These are phyloP conservation scores for Fistulifera pelliculosa DNA, from an alignment of 108 stramenopile species.

Conservation along the genomic window DNA sequence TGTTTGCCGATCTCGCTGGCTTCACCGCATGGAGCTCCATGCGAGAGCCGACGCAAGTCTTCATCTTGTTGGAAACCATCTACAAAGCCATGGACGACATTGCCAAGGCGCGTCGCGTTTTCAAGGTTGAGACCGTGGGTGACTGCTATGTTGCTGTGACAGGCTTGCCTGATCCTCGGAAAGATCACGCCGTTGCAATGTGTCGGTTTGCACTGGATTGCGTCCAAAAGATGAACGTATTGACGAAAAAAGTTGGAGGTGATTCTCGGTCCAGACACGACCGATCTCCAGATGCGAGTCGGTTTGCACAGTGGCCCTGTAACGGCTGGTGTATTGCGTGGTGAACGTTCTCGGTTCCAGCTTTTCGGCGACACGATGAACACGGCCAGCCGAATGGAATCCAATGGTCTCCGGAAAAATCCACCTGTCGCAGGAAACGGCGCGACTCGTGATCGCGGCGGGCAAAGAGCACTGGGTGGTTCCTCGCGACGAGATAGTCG, in stretches of 20 bases:
- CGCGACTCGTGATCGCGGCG: slow-evolving; percentile 27
- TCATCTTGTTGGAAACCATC: slow-evolving; percentile 35
- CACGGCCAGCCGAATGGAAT: slow-evolving; percentile 54
- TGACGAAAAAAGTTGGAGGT: slow-evolving; percentile 24
- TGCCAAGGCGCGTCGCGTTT: slow-evolving; percentile 23
- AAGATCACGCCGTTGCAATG: slow-evolving; percentile 36
- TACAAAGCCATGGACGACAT: slow-evolving; percentile 35
- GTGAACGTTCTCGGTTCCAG: slow-evolving; percentile 23
- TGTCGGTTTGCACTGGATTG: slow-evolving; percentile 30
- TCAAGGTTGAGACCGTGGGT: slow-evolving; percentile 50
- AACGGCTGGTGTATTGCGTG: slow-evolving; percentile 35
- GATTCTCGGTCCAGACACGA: slow-evolving; percentile 30
- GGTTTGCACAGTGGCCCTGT: slow-evolving; percentile 37
- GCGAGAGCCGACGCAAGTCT: slow-evolving; percentile 41
- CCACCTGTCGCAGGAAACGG: slow-evolving; percentile 47
- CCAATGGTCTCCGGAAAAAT: slow-evolving; percentile 37
- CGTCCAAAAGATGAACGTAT: slow-evolving; percentile 26
- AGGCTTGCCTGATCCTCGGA: slow-evolving; percentile 31
- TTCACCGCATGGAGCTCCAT: slow-evolving; percentile 57
- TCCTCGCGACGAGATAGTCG: slow-evolving; percentile 26
- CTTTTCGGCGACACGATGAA: slow-evolving; percentile 19
- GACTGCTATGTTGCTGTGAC: slow-evolving; percentile 30
- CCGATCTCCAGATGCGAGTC: slow-evolving; percentile 32
- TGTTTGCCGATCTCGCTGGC: slow-evolving; percentile 58
- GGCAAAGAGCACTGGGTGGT: slow-evolving; percentile 34